Evolutionary conservation across 768 basidiomycete genomes (phyloP), one percentile per base, ranked within the genome.

Genomic region (Coprinopsis sp.): DNA sequence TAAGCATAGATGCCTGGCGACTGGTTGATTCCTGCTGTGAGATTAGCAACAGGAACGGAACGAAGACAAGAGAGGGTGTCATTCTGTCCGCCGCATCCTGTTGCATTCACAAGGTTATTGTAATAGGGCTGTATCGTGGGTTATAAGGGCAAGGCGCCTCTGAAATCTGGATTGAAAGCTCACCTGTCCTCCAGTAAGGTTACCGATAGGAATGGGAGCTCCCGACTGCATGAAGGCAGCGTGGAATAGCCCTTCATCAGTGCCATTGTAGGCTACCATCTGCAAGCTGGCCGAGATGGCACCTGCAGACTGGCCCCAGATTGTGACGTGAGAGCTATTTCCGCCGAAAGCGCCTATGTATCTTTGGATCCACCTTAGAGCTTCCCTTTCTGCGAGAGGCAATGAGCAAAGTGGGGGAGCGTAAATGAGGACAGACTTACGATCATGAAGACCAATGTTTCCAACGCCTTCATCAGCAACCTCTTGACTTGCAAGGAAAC

Each of bases 321-420:
- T 50, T 2, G 69, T 72, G 12, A 78, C 75, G 42, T 70, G 73
- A 0, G 55, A 51, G 12, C 67, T 70, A 58, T 84, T 77, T 1
- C 82, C 81, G 5, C 81, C 80, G 49, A 82, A 84, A 0, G 64
- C 59, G 33, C 53, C 55, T 37, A 82, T 78, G 54, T 82, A 72
- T 43, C 73, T 67, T 44, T 81, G 72, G 1, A 80, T 67, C 81
- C 81, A 84, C 50, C 71, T 58, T 2, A 84, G 55, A 3, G 75
- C 79, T 8, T 58, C 38, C 16, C 59, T 52, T 45, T 66, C 65
- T 66, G 37, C 10, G n/a, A 37, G 22, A 23, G 23, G 12, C 23
- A 37, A 14, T 29, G 11, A 22, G 28, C 42, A 21, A 3, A 36
- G 6, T 14, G 24, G 29, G 11, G 39, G 2, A 25, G 8, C 22